Conservation (phyloP, 228 moss, liverwort and hornwort species). For the Sphagnum fallax region DNA sequence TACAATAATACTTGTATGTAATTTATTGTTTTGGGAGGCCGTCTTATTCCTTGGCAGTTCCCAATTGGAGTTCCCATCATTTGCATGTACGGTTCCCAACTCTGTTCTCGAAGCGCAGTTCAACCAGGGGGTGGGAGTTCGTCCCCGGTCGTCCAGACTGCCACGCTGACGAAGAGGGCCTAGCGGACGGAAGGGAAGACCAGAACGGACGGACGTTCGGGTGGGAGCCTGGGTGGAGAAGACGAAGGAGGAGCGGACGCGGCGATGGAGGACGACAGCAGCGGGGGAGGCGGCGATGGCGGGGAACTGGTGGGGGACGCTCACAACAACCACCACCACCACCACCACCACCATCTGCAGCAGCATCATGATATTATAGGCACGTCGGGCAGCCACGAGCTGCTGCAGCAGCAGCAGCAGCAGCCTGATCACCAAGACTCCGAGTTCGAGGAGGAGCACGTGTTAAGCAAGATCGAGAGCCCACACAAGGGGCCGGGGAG, state of each 20-base stretch:
- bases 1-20: too few species aligned
- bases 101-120: too few species aligned
- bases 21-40: too few species aligned
- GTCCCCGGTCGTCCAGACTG: too few species aligned
- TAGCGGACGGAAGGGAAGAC: too few species aligned
- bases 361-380: neutral
- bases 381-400: neutral
- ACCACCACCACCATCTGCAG: neutral
- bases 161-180: too few species aligned
- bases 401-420: neutral
- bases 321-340: neutral
- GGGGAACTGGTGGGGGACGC: neutral
- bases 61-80: too few species aligned
- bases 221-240: neutral
- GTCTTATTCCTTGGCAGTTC: too few species aligned
- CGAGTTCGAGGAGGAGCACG: neutral
- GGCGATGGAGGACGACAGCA: neutral
- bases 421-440: neutral
- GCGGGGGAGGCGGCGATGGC: neutral
- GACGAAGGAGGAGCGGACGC: neutral
- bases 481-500: slow-evolving; percentile 16
- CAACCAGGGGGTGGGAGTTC: too few species aligned
- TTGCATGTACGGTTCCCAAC: too few species aligned
- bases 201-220: neutral
- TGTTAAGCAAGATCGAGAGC: slow-evolving; percentile 9